Evolutionary conservation across 441 rosid species (phyloP).

Genomic region (Populus trichocarpa): DNA sequence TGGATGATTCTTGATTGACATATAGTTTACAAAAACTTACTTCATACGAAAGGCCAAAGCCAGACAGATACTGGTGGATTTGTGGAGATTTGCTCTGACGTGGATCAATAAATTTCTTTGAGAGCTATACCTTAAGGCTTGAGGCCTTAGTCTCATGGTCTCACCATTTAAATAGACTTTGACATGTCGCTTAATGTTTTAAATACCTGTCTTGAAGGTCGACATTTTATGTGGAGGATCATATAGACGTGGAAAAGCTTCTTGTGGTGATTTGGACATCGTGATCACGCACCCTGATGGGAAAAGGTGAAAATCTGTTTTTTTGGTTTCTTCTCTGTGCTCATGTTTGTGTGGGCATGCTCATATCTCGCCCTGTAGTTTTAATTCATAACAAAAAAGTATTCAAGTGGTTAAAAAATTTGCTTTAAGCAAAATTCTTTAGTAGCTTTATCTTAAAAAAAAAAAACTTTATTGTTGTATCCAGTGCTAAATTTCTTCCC

Average conservation of each 20-base stretch:
- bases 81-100: background rate
- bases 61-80: background rate
- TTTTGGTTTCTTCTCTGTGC: background rate
- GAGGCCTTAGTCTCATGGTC: conserved; percentile 1
- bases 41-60: background rate
- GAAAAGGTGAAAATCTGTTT: conserved; percentile 49
- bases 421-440: background rate
- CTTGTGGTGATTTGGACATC: conserved; percentile 90
- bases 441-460: background rate
- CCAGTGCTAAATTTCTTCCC: background rate
- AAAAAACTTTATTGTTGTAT: background rate
- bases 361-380: no score
- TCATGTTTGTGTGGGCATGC: background rate
- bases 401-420: background rate
- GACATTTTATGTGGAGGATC: conserved; percentile 87
- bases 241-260: conserved; percentile 90
- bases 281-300: conserved; percentile 88
- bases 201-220: conserved; percentile 45
- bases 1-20: background rate
- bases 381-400: background rate
- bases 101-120: background rate
- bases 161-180: conserved; percentile 3
- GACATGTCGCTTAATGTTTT: background rate
- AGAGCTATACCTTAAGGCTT: background rate
- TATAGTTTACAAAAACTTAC: background rate